Evolutionary conservation across 1,284 basidiomycete genomes (phyloP), one percentile per base, ranked within the genome.

Genomic region (Malassezia furfur): DNA sequence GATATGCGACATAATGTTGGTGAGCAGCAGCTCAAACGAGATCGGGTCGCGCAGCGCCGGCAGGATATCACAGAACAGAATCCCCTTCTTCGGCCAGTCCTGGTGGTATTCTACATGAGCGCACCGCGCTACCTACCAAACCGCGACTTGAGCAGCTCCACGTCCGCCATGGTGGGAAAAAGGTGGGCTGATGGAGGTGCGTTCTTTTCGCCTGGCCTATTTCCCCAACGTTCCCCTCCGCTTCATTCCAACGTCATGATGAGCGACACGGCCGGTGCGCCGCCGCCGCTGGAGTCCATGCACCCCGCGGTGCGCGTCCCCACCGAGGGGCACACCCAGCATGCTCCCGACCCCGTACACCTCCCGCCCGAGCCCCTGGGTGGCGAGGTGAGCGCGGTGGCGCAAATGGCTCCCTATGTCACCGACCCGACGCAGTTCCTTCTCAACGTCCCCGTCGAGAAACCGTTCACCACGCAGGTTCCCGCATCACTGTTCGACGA

Each of bases 1-100:
- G 70, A 98, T 79, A 75, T 88, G 93, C 76, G 89, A 81, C 54
- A 89, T 75, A 57, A 98, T 81, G 77, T 96, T 86, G 28, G 91
- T 91, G 72, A 96, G 86, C 50, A 98, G 82, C 1, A 85, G 84
- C 66, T 76, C 74, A 45, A 76, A 74, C 3, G 69, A 62, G 35
- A 70, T 50, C 12, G 74, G 73, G 53, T 75, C 72, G 14, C 71
- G 69, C 35, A 74, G 66, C 38, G 68, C 70, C 28, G 72, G 72
- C n/a, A 74, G 60, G 37, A 74, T 69, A 59, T 74, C 72, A 56
- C 68, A 71, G 65, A 74, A 74, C 35, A 66, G 62, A 43, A 74
- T 61, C 2, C 72, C 72, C 59, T 62, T 57, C 59, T 74, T 73
- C 48, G 71, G 72, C 59, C 67, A 74, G 62, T 72, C 66, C 49